phyloP scores from a whole-genome alignment of 1,284 basidiomycete genomes.

The Cystobasidiaceae sp. region DNA sequence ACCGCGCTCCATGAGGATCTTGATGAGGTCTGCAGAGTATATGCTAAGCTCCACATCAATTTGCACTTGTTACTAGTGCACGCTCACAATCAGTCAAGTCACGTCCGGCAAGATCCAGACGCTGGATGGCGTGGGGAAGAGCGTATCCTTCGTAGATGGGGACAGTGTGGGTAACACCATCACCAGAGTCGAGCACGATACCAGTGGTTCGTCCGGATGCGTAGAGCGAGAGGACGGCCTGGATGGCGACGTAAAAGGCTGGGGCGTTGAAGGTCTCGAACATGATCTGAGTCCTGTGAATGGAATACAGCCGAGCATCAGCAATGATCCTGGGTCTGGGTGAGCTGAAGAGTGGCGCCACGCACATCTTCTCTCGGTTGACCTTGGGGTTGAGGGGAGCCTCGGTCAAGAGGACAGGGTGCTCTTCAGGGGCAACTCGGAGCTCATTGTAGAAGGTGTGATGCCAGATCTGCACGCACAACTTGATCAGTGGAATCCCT shows the following conservation, averaged over 20 bases:
- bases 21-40: constrained; percentile 66
- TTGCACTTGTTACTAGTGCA: neutral
- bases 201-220: constrained; percentile 87
- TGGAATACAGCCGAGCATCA: neutral
- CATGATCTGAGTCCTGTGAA: constrained; percentile 80
- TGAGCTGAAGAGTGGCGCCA: neutral
- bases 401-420: constrained; percentile 88
- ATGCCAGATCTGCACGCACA: constrained; percentile 64
- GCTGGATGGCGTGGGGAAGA: constrained; percentile 87
- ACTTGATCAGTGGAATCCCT: too few species aligned
- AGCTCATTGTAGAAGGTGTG: constrained; percentile 52
- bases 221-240: constrained; percentile 87
- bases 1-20: constrained; percentile 88
- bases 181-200: constrained; percentile 90
- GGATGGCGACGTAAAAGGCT: constrained; percentile 88
- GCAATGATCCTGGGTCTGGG: neutral
- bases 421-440: constrained; percentile 64
- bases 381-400: constrained; percentile 92
- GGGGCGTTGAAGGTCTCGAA: constrained; percentile 94
- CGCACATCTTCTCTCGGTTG: constrained; percentile 83
- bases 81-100: constrained; percentile 64
- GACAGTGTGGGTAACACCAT: constrained; percentile 89
- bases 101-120: constrained; percentile 91
- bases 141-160: constrained; percentile 96
- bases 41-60: too few species aligned